Conservation (phyloP, 495 filamentous ascomycete species). For the Daldinia decipiens region DNA sequence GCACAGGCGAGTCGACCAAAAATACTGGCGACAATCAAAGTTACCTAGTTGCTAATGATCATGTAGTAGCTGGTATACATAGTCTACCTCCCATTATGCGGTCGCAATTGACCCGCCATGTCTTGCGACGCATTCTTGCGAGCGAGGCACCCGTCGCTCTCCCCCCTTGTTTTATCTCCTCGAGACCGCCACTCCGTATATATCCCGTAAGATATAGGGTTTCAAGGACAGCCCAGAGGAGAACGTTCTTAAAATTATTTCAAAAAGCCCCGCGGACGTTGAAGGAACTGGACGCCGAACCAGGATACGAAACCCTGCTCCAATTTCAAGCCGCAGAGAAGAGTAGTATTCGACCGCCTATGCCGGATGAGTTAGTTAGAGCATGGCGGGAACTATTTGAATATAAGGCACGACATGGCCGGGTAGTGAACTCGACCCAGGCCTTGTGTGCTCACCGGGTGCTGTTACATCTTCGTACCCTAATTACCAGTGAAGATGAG, state of each 20-base stretch:
- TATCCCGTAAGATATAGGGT: conserved; percentile 42
- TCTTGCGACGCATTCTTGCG: conserved; percentile 50
- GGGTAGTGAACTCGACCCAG: conserved; percentile 71
- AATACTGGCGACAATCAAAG: not conserved
- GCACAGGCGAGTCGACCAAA: conserved; percentile 42
- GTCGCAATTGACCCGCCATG: conserved; percentile 71
- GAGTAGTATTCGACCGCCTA: conserved; percentile 65
- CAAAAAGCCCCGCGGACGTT: conserved; percentile 62
- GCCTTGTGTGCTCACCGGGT: conserved; percentile 66
- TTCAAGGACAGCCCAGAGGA: conserved; percentile 49
- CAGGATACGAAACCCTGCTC: conserved; percentile 68
- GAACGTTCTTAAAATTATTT: conserved; percentile 68
- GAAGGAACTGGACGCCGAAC: conserved; percentile 66
- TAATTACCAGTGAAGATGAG: conserved; percentile 49
- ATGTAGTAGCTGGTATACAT: conserved; percentile 42
- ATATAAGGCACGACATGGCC: conserved; percentile 58
- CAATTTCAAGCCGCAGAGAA: conserved; percentile 58
- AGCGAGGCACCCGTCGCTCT: conserved; percentile 36
- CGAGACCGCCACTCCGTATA: conserved; percentile 30
- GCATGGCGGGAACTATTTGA: conserved; percentile 74
- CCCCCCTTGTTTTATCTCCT: conserved; percentile 26
- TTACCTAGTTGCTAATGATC: conserved; percentile 33
- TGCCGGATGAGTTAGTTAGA: conserved; percentile 64
- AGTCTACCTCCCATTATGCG: conserved; percentile 68
- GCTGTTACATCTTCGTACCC: conserved; percentile 65